phyloP scores from a whole-genome alignment of 495 filamentous ascomycete species.

The Extremus antarcticus region DNA sequence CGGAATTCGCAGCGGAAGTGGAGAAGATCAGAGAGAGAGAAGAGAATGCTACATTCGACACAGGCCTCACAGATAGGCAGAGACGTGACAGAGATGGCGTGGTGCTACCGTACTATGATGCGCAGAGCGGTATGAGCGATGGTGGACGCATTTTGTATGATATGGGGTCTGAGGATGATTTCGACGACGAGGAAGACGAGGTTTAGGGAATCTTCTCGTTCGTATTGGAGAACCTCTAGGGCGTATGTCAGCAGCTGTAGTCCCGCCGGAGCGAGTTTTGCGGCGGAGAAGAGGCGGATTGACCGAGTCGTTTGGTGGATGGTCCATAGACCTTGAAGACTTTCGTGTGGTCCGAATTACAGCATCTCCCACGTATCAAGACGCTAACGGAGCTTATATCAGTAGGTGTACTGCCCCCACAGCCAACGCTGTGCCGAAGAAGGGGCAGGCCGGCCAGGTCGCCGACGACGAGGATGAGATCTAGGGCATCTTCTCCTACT shows the following conservation, averaged over 20 bases:
- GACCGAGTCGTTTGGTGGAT: neutral
- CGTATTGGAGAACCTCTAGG: neutral
- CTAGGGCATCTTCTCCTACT: conserved; percentile 27
- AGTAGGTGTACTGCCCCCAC: too few relatives aligned
- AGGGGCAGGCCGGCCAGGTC: too few relatives aligned
- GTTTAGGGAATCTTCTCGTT: conserved; percentile 41
- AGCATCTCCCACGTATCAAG: too few relatives aligned
- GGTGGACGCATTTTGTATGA: conserved; percentile 89
- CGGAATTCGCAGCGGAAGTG: conserved; percentile 32
- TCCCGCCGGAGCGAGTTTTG: neutral
- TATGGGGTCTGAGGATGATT: conserved; percentile 94
- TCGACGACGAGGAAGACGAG: conserved; percentile 98
- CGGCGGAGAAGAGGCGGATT: neutral
- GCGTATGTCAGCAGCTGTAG: neutral
- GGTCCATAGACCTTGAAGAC: neutral
- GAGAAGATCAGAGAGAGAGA: conserved; percentile 24
- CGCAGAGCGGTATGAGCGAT: conserved; percentile 74
- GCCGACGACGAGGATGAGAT: conserved; percentile 99
- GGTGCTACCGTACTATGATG: conserved; percentile 90
- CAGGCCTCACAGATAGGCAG: conserved; percentile 86
- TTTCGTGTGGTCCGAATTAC: neutral
- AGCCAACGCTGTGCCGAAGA: too few relatives aligned
- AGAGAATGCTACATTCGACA: conserved; percentile 61
- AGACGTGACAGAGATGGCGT: conserved; percentile 72
- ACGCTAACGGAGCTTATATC: too few relatives aligned